A percentile compares a stretch with the other conserved stretches of the same genome.
Conservation (phyloP, 768 basidiomycete genomes). For the Tricholoma terreum region DNA sequence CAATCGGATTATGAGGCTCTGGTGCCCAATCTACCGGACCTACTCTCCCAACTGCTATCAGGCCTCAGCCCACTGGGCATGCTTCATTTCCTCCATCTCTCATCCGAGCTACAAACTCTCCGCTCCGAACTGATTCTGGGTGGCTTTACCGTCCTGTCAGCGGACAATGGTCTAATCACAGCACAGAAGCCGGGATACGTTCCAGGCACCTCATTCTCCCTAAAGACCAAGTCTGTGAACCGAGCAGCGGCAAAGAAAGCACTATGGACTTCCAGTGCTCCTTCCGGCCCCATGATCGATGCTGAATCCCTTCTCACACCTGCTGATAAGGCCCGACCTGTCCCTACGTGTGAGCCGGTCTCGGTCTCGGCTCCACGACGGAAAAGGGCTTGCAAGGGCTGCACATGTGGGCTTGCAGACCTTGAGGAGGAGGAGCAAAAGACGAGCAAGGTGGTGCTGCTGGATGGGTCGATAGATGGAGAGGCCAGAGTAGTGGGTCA, state of each 20-base stretch:
- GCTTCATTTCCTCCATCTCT: constrained; percentile 59
- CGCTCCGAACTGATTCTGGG: constrained; percentile 58
- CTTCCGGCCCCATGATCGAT: constrained; percentile 74
- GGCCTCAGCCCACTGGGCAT: constrained; percentile 68
- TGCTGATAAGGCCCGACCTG: constrained; percentile 77
- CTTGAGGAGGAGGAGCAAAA: constrained; percentile 79
- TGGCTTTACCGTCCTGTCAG: constrained; percentile 61
- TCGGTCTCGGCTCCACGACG: constrained; percentile 51
- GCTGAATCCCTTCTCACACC: constrained; percentile 80
- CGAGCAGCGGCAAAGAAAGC: constrained; percentile 79
- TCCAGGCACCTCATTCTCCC: constrained; percentile 36
- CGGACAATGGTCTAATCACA: constrained; percentile 44
- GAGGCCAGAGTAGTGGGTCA: constrained; percentile 54
- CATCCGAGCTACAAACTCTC: constrained; percentile 40
- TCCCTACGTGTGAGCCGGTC: constrained; percentile 72
- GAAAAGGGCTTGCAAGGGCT: constrained; percentile 94
- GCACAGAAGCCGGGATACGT: constrained; percentile 68
- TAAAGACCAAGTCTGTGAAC: constrained; percentile 43
- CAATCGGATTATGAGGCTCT: constrained; percentile 59
- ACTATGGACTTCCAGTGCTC: constrained; percentile 77
- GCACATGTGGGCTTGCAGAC: constrained; percentile 95
- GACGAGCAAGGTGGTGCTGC: constrained; percentile 58
- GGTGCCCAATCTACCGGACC: constrained; percentile 44
- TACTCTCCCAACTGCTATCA: constrained; percentile 58
- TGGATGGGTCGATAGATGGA: constrained; percentile 63